Evolutionary conservation across 805 yeast species (phyloP).

Genomic region (Candida boidinii): DNA sequence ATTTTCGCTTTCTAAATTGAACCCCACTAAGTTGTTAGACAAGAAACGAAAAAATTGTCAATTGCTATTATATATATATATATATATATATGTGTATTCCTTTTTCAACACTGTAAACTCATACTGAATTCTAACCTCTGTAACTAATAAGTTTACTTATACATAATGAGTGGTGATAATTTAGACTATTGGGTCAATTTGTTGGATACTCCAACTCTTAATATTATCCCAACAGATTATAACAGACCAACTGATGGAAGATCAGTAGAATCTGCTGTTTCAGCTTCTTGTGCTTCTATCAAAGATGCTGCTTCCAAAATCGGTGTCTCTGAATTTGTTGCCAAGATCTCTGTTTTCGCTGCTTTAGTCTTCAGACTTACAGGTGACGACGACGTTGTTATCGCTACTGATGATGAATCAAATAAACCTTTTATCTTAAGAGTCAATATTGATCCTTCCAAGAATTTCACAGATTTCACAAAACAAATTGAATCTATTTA

Average conservation of each 20-base stretch:
- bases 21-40: too few species aligned
- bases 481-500: slow-evolving; percentile 35
- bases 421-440: slow-evolving; percentile 63
- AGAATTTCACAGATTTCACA: slow-evolving; percentile 46
- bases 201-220: slow-evolving; percentile 74
- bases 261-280: slow-evolving; percentile 51
- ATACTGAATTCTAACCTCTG: too few species aligned
- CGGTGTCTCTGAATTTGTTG: slow-evolving; percentile 48
- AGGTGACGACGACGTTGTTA: slow-evolving; percentile 90
- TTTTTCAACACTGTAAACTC: too few species aligned
- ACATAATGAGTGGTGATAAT: slow-evolving; percentile 12
- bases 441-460: slow-evolving; percentile 45
- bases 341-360: slow-evolving; percentile 59
- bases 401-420: slow-evolving; percentile 60
- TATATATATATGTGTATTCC: too few species aligned
- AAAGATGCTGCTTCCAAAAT: slow-evolving; percentile 43
- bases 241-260: slow-evolving; percentile 66
- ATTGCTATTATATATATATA: too few species aligned
- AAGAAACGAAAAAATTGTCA: too few species aligned
- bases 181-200: slow-evolving; percentile 53
- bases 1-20: too few species aligned
- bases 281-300: slow-evolving; percentile 12
- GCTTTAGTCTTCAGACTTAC: slow-evolving; percentile 71
- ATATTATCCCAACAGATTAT: slow-evolving; percentile 83
- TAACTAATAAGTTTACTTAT: too few species aligned